A percentile compares a stretch with the other conserved stretches of the same genome.
These are phyloP conservation scores for Kwoniella sp. DNA, from an alignment of 768 basidiomycete genomes.

Conservation along the genomic window DNA sequence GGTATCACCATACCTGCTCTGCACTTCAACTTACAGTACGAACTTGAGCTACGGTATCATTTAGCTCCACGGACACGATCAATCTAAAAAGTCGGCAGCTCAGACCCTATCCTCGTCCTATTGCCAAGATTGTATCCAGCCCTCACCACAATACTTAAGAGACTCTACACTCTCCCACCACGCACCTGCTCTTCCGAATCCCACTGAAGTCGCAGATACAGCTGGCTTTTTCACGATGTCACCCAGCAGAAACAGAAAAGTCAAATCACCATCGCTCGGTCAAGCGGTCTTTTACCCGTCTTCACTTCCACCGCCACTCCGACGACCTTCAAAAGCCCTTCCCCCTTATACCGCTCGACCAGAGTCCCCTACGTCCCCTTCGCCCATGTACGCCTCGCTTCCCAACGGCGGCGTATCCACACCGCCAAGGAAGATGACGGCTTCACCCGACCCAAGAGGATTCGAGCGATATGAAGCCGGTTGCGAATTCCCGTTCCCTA, in stretches of 20 bases:
- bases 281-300: slow-evolving; percentile 36
- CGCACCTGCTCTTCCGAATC: neutral
- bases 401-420: slow-evolving; percentile 8
- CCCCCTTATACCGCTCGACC: slow-evolving; percentile 8
- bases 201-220: too few relatives aligned
- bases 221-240: slow-evolving; percentile 18
- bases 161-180: neutral
- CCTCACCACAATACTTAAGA: neutral
- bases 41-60: neutral
- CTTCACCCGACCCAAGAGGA: neutral
- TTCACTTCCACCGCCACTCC: slow-evolving; percentile 21
- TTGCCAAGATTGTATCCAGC: too few relatives aligned
- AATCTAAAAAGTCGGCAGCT: neutral
- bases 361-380: slow-evolving; percentile 16
- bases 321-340: slow-evolving; percentile 10
- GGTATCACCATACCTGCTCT: neutral
- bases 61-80: neutral
- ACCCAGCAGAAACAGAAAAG: slow-evolving; percentile 16
- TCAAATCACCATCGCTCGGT: slow-evolving; percentile 27
- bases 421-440: slow-evolving; percentile 3
- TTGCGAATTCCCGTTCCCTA: slow-evolving; percentile 19
- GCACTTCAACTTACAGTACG: neutral
- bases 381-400: neutral
- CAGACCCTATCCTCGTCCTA: too few relatives aligned
- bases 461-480: slow-evolving; percentile 17